A percentile compares a stretch with the other conserved stretches of the same genome.
Evolutionary conservation across 2,329 filamentous ascomycete genomes (phyloP).

Genomic region (Neocatenulostroma microsporum): DNA sequence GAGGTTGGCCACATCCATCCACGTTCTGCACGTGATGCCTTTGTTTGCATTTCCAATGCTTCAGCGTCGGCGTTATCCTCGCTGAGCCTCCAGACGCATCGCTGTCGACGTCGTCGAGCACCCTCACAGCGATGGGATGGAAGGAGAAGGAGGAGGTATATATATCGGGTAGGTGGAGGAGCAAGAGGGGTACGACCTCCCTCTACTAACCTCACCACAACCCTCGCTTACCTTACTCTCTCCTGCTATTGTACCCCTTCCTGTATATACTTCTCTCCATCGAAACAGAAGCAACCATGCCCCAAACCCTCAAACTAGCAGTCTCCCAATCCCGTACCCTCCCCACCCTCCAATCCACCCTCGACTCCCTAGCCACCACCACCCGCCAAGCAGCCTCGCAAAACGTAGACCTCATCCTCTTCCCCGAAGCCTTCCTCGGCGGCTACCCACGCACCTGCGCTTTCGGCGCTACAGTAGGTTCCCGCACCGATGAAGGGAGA

Average conservation of each 20-base stretch:
- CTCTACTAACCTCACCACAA: not conserved
- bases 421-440: constrained; percentile 86
- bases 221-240: too few species aligned
- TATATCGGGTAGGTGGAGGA: too few species aligned
- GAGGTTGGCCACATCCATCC: too few species aligned
- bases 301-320: constrained; percentile 41
- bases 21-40: too few species aligned
- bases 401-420: constrained; percentile 64
- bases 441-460: constrained; percentile 77
- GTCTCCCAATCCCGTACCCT: constrained; percentile 43
- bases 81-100: too few species aligned
- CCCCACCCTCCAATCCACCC: constrained; percentile 48
- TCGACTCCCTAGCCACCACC: constrained; percentile 56
- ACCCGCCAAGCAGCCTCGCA: constrained; percentile 55
- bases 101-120: too few species aligned
- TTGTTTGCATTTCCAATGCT: too few species aligned
- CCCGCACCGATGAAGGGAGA: constrained; percentile 59
- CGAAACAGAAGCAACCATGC: constrained; percentile 12
- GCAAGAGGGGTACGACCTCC: too few species aligned
- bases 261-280: not conserved
- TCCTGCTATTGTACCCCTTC: too few species aligned
- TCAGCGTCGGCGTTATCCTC: too few species aligned
- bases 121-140: too few species aligned
- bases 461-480: constrained; percentile 69
- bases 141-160: too few species aligned